Base-by-base conservation (phyloP, 2,329 filamentous ascomycete genomes). In the Mycocentrospora acerina region DNA sequence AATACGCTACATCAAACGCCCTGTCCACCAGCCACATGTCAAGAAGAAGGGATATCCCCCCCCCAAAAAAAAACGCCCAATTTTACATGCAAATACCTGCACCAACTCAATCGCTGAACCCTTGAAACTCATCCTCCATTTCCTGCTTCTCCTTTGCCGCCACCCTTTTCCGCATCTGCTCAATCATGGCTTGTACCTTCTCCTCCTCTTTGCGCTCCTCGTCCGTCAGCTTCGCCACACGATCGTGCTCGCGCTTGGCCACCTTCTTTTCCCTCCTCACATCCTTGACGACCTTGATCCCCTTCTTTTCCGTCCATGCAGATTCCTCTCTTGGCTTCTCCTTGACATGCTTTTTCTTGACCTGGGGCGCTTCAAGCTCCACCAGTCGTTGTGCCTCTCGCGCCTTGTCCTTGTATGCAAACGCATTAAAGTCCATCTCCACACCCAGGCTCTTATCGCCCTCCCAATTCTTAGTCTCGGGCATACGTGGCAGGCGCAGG, bases 401-500 rank as follows among this genome's bases (percentile, higher is more conserved):
- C 18, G 56, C 44, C 45, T 70, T 71, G 43, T 77, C 73, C 17
- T 69, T 70, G 51, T 74, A 76, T 1, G 61, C 59, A 15, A 70
- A 66, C 0, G 49, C 48, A 29, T 69, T 56, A n/a, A 71, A 64
- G 33, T 73, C 64, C 14, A 75, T 51, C 3, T 53, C 46, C 0
- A 73, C 53, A 2, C 70, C 69, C 2, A 71, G 56, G 4, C 53
- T 64, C 14, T 69, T 62, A 44, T 77, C 71, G n/a, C 68, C 65
- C 11, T 70, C 67, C 55, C 70, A 71, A 12, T 66, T 68, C 50
- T 72, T 75, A 15, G 73, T 71, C 66, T 98, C 93, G 0, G 93
- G 91, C 93, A 98, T 98, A 62, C 86, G 89, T 4, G 93, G 93
- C 48, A 97, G 76, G 34, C 83, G 83, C 2, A 96, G 74, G 1